These are phyloP conservation scores for Amanita jacksonii DNA, from an alignment of 768 basidiomycete species.

Conservation along the genomic window DNA sequence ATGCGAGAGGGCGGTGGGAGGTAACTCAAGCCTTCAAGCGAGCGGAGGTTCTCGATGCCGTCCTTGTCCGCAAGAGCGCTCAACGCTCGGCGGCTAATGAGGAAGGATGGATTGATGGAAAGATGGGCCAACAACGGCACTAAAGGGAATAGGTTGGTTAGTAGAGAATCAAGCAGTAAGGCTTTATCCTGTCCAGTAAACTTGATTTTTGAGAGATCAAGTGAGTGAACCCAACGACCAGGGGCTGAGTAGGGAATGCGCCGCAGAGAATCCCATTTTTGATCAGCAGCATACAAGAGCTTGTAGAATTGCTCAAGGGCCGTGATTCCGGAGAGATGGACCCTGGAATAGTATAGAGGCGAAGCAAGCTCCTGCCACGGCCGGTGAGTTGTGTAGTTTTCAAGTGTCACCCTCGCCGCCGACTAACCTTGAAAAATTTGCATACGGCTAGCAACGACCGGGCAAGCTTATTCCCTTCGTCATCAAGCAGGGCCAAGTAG, in stretches of 20 bases:
- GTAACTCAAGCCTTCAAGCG: constrained; percentile 49
- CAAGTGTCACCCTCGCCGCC: neutral
- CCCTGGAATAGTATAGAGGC: constrained; percentile 57
- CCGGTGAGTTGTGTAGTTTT: no score
- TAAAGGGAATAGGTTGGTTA: constrained; percentile 57
- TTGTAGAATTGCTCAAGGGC: constrained; percentile 48
- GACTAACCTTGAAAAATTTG: constrained; percentile 35
- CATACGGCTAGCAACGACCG: constrained; percentile 33
- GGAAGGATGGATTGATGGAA: constrained; percentile 43
- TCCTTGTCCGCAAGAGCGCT: constrained; percentile 42
- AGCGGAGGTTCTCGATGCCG: constrained; percentile 37
- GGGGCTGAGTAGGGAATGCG: constrained; percentile 82
- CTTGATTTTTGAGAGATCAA: constrained; percentile 58
- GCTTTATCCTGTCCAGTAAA: constrained; percentile 36
- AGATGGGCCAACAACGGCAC: constrained; percentile 53
- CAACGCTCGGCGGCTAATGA: constrained; percentile 52
- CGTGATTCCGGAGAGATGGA: constrained; percentile 32
- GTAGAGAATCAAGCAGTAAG: constrained; percentile 49
- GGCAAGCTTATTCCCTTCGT: constrained; percentile 16
- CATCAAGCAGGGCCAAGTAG: constrained; percentile 23
- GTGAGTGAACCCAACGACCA: constrained; percentile 73
- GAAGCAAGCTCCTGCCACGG: constrained; percentile 45
- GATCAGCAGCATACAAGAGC: constrained; percentile 54
- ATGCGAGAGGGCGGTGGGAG: constrained; percentile 23
- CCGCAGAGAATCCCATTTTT: constrained; percentile 81